Evolutionary conservation across 805 yeast genomes (phyloP).

Genomic region (Blastobotrys muscicola): DNA sequence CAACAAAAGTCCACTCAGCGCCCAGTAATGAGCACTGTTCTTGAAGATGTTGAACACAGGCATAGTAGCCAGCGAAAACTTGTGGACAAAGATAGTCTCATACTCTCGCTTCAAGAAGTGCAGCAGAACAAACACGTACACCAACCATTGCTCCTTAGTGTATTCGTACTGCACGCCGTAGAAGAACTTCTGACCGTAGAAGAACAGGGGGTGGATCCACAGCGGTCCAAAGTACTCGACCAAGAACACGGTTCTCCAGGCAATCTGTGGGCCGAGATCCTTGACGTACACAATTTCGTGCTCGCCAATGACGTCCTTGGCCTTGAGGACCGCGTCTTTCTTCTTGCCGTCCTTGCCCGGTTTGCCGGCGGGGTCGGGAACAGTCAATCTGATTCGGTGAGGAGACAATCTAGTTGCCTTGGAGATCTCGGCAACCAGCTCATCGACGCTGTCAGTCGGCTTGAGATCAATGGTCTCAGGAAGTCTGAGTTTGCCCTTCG

Average conservation of each 20-base stretch:
- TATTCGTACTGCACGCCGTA: slow-evolving; percentile 32
- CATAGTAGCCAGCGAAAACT: slow-evolving; percentile 86
- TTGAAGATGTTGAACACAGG: slow-evolving; percentile 80
- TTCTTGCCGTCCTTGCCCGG: slow-evolving; percentile 26
- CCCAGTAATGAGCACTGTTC: slow-evolving; percentile 88
- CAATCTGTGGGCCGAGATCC: slow-evolving; percentile 88
- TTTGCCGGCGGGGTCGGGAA: slow-evolving; percentile 22
- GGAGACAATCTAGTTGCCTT: slow-evolving; percentile 36
- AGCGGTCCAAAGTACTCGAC: slow-evolving; percentile 89
- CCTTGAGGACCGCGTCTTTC: slow-evolving; percentile 34
- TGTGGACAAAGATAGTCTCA: slow-evolving; percentile 79
- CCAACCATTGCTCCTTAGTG: slow-evolving; percentile 43
- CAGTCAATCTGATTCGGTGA: slow-evolving; percentile 50
- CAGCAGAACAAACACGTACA: slow-evolving; percentile 47
- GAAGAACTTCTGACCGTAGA: slow-evolving; percentile 31
- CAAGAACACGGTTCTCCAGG: slow-evolving; percentile 84
- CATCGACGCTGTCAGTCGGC: slow-evolving; percentile 34
- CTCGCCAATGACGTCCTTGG: slow-evolving; percentile 33
- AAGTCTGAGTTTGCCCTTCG: slow-evolving; percentile 20
- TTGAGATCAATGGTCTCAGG: slow-evolving; percentile 23
- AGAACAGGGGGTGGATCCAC: slow-evolving; percentile 64
- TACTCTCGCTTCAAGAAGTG: slow-evolving; percentile 85
- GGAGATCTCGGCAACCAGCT: slow-evolving; percentile 37
- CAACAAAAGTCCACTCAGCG: slow-evolving; percentile 63
- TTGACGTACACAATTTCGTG: slow-evolving; percentile 55